Evolutionary conservation across 768 basidiomycete genomes (phyloP), one percentile per base, ranked within the genome.

Genomic region (Sarcomyxa edulis): DNA sequence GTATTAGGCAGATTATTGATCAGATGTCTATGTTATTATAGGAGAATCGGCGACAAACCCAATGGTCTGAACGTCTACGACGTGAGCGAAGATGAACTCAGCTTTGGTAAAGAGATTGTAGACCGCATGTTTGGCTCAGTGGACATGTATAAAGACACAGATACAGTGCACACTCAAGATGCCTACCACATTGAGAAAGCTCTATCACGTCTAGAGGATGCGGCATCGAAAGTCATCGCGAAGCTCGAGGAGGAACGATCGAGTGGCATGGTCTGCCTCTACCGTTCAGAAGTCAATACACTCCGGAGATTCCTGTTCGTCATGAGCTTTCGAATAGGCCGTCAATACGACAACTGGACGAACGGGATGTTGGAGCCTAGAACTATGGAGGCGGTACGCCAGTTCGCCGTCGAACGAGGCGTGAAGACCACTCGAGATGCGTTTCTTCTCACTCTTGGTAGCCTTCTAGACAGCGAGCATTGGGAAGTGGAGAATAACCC

Each of bases 241-340:
- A n/a, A 39, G 12, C 46, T 57, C 10, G 51, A 56, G 18, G 14
- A 27, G 2, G 42, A 38, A 6, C 7, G 22, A 20, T 14, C 22
- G 20, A 15, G 16, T 6, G 22, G 29, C 10, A 22, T 11, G 1
- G 47, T 60, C 18, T 32, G 42, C 11, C n/a, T 63, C 14, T 48
- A 55, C n/a, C 42, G 64, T 20, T 47, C 47, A 15, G 48, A 51
- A 11, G 46, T 66, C 3, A 51, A 59, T 6, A 48, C 37, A 5
- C 40, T 66, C 23, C 50, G 61, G 3, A 65, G 61, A 43, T 65
- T 66, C 36, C 45, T 65, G 7, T 63, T 63, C 37, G 23, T 66
- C 15, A 59, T 64, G 60, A 53, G 61, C 27, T 59, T 55, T 40
- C 56, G 63, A 6, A 48, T 45, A 15, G 48, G 42, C 12, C 46